Conservation (phyloP, 176 grass and related monocot genomes). For the Cenchrus fungigraminus region DNA sequence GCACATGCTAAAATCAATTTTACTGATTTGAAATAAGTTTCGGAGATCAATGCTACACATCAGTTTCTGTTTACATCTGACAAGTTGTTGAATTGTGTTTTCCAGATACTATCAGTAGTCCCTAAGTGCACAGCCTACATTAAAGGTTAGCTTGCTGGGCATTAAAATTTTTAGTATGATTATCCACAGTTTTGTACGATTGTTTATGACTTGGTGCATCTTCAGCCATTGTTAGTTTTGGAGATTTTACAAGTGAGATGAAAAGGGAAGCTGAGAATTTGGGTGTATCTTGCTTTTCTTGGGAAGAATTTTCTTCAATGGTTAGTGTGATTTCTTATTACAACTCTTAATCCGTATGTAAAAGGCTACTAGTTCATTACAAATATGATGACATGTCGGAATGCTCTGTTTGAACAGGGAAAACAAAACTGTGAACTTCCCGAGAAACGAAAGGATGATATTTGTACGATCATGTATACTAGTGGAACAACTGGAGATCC, state of each 20-base stretch:
- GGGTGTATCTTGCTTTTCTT: slow-evolving; percentile 82
- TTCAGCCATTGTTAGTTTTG: slow-evolving; percentile 90
- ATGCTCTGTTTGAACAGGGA: slow-evolving; percentile 50
- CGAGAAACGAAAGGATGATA: slow-evolving; percentile 63
- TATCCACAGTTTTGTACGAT: background rate
- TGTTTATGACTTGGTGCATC: slow-evolving; percentile 14
- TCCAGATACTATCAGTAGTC: slow-evolving; percentile 37
- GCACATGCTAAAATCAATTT: background rate
- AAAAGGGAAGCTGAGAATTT: slow-evolving; percentile 68
- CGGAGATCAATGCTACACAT: background rate
- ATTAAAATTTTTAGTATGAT: background rate
- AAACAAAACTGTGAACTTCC: slow-evolving; percentile 48
- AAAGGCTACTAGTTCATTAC: background rate
- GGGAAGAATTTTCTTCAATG: slow-evolving; percentile 78
- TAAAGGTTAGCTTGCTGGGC: slow-evolving; percentile 41
- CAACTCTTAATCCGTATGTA: background rate
- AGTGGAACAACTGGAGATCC: slow-evolving; percentile 96
- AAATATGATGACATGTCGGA: background rate
- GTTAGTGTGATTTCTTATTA: slow-evolving; percentile 38
- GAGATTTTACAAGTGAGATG: slow-evolving; percentile 56
- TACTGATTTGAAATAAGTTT: background rate
- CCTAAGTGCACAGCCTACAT: slow-evolving; percentile 46
- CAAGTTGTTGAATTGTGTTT: background rate
- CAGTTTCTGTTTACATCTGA: slow-evolving; percentile 10
- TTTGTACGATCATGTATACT: slow-evolving; percentile 97